Conservation (phyloP, 2,329 filamentous ascomycete genomes). For the Aspergillus sp. region DNA sequence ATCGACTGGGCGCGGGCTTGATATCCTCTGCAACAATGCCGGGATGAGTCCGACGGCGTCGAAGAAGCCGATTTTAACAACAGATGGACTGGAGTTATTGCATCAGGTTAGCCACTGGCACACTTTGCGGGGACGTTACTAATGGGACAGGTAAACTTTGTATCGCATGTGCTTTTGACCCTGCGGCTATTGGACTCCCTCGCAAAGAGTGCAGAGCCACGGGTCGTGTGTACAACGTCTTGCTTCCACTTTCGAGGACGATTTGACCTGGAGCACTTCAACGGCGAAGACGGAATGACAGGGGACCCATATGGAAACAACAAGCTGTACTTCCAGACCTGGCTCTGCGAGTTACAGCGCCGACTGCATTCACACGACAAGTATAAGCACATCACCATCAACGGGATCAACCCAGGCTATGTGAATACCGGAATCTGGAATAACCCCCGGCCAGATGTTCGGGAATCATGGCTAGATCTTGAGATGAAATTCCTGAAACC, state of each 20-base stretch:
- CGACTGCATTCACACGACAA: background rate
- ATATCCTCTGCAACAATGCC: slow-evolving; percentile 12
- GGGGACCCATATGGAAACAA: slow-evolving; percentile 5
- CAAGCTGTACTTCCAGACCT: slow-evolving; percentile 8
- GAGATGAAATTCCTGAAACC: background rate
- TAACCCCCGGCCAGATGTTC: background rate
- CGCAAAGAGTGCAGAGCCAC: background rate
- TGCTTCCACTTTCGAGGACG: background rate
- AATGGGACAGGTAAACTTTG: slow-evolving; percentile 2
- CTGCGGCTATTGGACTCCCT: background rate
- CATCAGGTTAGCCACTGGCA: slow-evolving; percentile 1
- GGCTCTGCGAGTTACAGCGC: background rate
- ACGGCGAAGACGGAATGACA: background rate
- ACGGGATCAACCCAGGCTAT: slow-evolving; percentile 8
- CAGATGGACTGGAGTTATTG: background rate
- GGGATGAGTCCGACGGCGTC: background rate
- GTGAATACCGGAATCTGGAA: slow-evolving; percentile 8
- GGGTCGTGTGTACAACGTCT: slow-evolving; percentile 9
- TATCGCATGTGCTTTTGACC: slow-evolving; percentile 3
- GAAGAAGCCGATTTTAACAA: background rate
- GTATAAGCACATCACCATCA: slow-evolving; percentile 7
- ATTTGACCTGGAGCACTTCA: slow-evolving; percentile 1
- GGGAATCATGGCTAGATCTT: background rate
- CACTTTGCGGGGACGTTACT: no score
- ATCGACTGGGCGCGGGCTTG: background rate